phyloP scores from a whole-genome alignment of 345 rosid species.

The Boechera retrofracta region DNA sequence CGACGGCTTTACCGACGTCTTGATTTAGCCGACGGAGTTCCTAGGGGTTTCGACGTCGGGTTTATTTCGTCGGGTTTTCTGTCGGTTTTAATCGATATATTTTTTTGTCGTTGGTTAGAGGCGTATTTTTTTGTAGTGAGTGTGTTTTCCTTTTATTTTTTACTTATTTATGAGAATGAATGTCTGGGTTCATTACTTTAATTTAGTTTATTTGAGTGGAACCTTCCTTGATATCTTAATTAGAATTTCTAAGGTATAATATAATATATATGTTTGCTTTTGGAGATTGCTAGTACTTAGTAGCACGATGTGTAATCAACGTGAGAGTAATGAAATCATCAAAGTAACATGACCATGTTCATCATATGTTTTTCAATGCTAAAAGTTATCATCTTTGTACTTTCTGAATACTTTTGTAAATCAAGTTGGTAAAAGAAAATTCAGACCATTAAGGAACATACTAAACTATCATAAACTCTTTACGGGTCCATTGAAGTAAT shows the following conservation, averaged over 20 bases:
- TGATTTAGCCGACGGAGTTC: too few species aligned
- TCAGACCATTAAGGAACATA: conserved; percentile 32
- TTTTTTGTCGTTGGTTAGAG: too few species aligned
- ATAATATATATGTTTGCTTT: conserved; percentile 27
- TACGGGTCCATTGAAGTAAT: conserved; percentile 35
- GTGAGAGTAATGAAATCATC: conserved; percentile 44
- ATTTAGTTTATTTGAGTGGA: conserved; percentile 39
- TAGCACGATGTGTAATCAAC: conserved; percentile 48
- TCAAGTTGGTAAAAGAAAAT: conserved; percentile 40
- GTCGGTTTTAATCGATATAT: too few species aligned
- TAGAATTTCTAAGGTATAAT: conserved; percentile 3
- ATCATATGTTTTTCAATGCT: conserved; percentile 34
- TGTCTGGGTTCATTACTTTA: conserved; percentile 35
- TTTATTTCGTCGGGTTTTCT: too few species aligned
- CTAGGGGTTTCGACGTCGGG: too few species aligned
- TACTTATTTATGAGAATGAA: background rate
- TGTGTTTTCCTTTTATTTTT: too few species aligned
- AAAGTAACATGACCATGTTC: conserved; percentile 48
- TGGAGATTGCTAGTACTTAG: conserved; percentile 41
- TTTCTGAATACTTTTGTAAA: conserved; percentile 36
- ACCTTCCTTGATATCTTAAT: conserved; percentile 35
- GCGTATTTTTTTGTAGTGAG: too few species aligned
- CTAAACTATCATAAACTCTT: conserved; percentile 17
- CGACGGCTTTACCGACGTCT: too few species aligned
- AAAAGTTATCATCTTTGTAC: conserved; percentile 38